Conservation (phyloP, 1,284 basidiomycete species). For the Puccinia sorghi region DNA sequence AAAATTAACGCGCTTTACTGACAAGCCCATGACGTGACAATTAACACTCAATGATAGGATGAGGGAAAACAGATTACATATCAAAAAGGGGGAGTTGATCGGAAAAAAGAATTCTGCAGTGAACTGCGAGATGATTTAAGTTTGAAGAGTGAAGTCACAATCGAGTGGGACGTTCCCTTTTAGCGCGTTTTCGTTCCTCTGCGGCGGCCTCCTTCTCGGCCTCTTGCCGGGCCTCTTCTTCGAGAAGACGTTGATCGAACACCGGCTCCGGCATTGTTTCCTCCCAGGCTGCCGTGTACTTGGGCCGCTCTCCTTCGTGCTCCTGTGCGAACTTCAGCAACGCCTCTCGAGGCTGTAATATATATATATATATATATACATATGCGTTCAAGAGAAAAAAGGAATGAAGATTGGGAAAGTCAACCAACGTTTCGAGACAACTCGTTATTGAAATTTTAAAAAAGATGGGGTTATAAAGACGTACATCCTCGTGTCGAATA, state of each 20-base stretch:
- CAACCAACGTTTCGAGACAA: not conserved
- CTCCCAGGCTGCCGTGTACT: slow-evolving; percentile 49
- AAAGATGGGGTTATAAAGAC: slow-evolving; percentile 60
- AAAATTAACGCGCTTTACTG: too few relatives aligned
- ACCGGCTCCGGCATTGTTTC: slow-evolving; percentile 46
- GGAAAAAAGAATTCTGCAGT: not conserved
- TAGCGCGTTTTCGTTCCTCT: slow-evolving; percentile 45
- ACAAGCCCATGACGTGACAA: too few relatives aligned
- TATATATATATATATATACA: not conserved
- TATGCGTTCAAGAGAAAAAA: not conserved
- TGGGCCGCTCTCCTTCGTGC: slow-evolving; percentile 45
- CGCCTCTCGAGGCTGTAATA: slow-evolving; percentile 41
- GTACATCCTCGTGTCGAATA: slow-evolving; percentile 85
- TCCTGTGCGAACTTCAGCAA: slow-evolving; percentile 49
- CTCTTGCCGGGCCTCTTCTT: slow-evolving; percentile 46
- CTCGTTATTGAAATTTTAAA: too few relatives aligned
- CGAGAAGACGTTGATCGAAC: slow-evolving; percentile 43
- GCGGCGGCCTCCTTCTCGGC: slow-evolving; percentile 35
- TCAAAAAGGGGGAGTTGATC: too few relatives aligned
- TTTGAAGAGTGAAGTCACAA: slow-evolving; percentile 9
- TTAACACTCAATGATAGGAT: too few relatives aligned
- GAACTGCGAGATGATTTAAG: not conserved
- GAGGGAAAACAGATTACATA: too few relatives aligned
- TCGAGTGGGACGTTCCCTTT: slow-evolving; percentile 44
- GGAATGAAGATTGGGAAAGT: not conserved